These are phyloP conservation scores for Annona cherimola DNA, from an alignment of 164 flowering plant species.

Conservation along the genomic window DNA sequence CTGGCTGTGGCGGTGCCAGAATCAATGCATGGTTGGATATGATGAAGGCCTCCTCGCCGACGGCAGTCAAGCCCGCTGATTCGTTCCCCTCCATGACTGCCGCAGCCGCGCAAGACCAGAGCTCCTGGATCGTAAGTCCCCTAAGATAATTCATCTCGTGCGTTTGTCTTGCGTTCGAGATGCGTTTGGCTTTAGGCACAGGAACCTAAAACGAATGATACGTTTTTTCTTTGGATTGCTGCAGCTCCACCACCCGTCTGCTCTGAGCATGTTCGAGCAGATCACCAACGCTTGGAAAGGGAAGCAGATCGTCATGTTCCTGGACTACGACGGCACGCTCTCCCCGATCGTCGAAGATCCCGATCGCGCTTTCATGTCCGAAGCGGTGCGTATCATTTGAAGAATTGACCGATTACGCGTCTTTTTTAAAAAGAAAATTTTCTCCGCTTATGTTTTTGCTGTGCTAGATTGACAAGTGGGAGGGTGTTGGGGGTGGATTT, in stretches of 20 bases:
- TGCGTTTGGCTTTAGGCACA: background rate
- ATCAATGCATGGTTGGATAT: constrained; percentile 55
- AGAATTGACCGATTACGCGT: background rate
- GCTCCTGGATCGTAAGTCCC: constrained; percentile 36
- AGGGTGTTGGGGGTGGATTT: background rate
- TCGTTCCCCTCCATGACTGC: constrained; percentile 13
- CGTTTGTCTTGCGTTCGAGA: background rate
- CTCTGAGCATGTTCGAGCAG: constrained; percentile 63
- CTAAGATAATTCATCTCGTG: no score
- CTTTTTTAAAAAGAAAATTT: constrained; percentile 34
- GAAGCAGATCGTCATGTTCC: constrained; percentile 75
- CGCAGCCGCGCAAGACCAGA: constrained; percentile 14
- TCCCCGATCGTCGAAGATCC: constrained; percentile 89
- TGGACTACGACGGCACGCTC: constrained; percentile 89
- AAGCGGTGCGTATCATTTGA: constrained; percentile 22
- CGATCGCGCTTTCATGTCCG: constrained; percentile 81
- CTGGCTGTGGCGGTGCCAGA: constrained; percentile 12
- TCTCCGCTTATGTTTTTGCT: constrained; percentile 32
- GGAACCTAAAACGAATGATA: background rate
- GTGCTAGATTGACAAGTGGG: background rate
- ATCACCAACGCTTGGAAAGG: constrained; percentile 60
- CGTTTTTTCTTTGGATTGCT: background rate
- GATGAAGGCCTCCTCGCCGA: constrained; percentile 87
- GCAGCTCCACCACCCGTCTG: constrained; percentile 70
- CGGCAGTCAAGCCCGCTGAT: constrained; percentile 35